phyloP scores from a whole-genome alignment of 1,139 yeast genomes.

The Nematodospora anomalae region DNA sequence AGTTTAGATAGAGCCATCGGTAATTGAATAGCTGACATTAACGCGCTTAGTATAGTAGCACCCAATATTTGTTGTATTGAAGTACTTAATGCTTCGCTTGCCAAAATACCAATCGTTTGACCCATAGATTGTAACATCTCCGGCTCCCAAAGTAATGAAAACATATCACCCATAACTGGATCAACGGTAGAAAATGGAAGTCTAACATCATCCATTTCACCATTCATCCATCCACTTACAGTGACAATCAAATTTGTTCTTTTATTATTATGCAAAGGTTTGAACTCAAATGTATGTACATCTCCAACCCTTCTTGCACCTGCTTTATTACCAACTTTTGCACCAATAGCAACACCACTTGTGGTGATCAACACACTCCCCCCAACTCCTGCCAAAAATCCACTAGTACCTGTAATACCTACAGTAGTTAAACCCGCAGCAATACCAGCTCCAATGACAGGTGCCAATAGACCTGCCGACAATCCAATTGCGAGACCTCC shows the following conservation, averaged over 20 bases:
- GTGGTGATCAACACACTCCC: conserved; percentile 95
- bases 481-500: conserved; percentile 93
- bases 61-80: conserved; percentile 95
- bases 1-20: conserved; percentile 91
- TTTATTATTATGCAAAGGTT: conserved; percentile 88
- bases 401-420: conserved; percentile 89
- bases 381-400: conserved; percentile 94
- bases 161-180: conserved; percentile 96
- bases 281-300: conserved; percentile 89
- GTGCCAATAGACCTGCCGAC: conserved; percentile 94
- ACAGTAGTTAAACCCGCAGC: conserved; percentile 97
- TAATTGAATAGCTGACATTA: conserved; percentile 93
- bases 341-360: conserved; percentile 90
- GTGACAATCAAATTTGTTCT: conserved; percentile 87
- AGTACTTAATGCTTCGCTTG: conserved; percentile 89
- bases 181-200: conserved; percentile 95
- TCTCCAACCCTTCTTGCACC: conserved; percentile 88
- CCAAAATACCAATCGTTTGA: conserved; percentile 89
- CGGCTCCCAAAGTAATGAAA: conserved; percentile 95
- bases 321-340: conserved; percentile 81
- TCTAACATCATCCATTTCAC: conserved; percentile 92
- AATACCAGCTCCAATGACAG: conserved; percentile 96
- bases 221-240: conserved; percentile 97
- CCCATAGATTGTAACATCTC: conserved; percentile 96
- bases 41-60: conserved; percentile 84